Evolutionary conservation across 2,329 filamentous ascomycete genomes (phyloP).

Genomic region (Colletotrichum sidae): DNA sequence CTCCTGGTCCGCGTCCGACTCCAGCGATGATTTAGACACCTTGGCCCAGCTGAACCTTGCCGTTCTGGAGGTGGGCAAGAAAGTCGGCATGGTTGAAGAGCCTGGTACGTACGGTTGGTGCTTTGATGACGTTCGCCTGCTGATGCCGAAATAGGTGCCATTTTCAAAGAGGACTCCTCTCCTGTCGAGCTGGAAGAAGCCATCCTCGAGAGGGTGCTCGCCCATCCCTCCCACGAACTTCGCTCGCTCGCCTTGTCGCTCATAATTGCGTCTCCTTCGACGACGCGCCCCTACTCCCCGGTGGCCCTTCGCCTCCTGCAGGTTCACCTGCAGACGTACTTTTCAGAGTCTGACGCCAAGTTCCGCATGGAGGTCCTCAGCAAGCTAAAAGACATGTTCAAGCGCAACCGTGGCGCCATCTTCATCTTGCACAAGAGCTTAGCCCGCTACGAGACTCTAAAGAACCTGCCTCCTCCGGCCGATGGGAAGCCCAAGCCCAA

Average conservation of each 20-base stretch:
- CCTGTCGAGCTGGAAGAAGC: slow-evolving; percentile 51
- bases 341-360: slow-evolving; percentile 88
- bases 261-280: slow-evolving; percentile 79
- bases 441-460: slow-evolving; percentile 43
- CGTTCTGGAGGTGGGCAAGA: slow-evolving; percentile 78
- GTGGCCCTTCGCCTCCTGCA: slow-evolving; percentile 72
- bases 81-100: slow-evolving; percentile 76
- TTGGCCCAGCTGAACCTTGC: slow-evolving; percentile 72
- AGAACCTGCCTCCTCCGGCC: slow-evolving; percentile 18
- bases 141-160: slow-evolving; percentile 8
- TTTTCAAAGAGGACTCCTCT: slow-evolving; percentile 27
- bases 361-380: slow-evolving; percentile 84
- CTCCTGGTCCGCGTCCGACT: slow-evolving; percentile 58
- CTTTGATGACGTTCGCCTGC: slow-evolving; percentile 13
- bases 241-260: slow-evolving; percentile 86
- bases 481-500: slow-evolving; percentile 23
- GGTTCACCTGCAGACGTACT: slow-evolving; percentile 75
- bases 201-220: slow-evolving; percentile 64
- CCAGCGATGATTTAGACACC: slow-evolving; percentile 59
- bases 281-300: slow-evolving; percentile 77
- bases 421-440: slow-evolving; percentile 60
- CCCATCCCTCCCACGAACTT: slow-evolving; percentile 71
- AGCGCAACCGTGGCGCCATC: slow-evolving; percentile 77
- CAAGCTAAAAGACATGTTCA: slow-evolving; percentile 80
- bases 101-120: slow-evolving; percentile 57